A percentile compares a stretch with the other conserved stretches of the same genome.
Evolutionary conservation across 495 filamentous ascomycete genomes (phyloP).

Genomic region (Penicillium ucsense): DNA sequence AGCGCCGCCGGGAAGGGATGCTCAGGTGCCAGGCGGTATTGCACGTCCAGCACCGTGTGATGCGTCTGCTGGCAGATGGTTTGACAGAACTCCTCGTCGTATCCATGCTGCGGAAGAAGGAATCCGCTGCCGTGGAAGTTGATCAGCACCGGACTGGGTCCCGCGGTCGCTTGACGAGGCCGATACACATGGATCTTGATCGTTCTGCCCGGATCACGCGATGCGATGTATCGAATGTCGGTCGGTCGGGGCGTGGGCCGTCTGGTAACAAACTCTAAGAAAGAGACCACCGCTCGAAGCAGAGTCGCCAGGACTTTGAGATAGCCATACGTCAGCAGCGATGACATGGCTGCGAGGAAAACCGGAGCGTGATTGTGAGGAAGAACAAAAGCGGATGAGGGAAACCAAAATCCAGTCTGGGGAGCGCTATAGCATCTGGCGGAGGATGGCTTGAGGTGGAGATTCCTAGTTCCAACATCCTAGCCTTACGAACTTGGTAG

Average conservation of each 20-base stretch:
- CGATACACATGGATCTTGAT: conserved; percentile 40
- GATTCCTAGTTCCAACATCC: no score
- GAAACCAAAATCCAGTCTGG: no score
- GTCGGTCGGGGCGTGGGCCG: conserved; percentile 14
- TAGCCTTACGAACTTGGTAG: no score
- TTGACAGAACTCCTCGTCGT: conserved; percentile 34
- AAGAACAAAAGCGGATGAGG: neutral
- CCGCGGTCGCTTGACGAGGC: conserved; percentile 6
- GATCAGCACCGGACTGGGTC: conserved; percentile 31
- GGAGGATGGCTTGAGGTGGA: no score
- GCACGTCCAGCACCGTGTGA: conserved; percentile 42
- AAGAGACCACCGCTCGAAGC: conserved; percentile 6
- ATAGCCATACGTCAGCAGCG: conserved; percentile 14
- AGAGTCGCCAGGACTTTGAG: conserved; percentile 18
- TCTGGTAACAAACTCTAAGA: neutral
- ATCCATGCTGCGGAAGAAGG: conserved; percentile 30
- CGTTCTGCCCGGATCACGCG: conserved; percentile 30
- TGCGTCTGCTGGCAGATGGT: conserved; percentile 23
- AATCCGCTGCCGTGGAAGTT: conserved; percentile 40
- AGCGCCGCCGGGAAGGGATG: conserved; percentile 66
- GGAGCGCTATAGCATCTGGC: no score
- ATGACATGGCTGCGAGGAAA: conserved; percentile 7
- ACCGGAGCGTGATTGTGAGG: neutral
- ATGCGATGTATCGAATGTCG: conserved; percentile 28
- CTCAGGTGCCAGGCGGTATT: conserved; percentile 74